Evolutionary conservation across 257 asterid genomes (phyloP), one percentile per base, ranked within the genome.

Genomic region (Leonotis leonurus): DNA sequence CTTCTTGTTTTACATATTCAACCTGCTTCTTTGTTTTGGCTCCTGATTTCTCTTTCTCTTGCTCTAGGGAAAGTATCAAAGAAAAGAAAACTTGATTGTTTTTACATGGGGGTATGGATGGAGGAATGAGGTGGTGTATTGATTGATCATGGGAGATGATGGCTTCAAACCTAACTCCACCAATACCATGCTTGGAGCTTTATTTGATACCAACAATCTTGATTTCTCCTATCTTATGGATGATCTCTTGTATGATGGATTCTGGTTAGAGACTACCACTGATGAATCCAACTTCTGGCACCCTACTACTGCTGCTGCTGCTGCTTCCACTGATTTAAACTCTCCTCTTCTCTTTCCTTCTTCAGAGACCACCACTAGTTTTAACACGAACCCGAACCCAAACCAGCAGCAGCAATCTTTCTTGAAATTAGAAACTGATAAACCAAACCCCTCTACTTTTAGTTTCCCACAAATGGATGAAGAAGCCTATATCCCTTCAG

Each of bases 171-270:
- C 77, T 35, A 75, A 76, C 30, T 51, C 71, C 77, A 74, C 77
- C 29, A 75, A 76, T 26, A 56, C 71, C 77, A 74, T 74, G 72
- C 57, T 65, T 36, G 73, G 32, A 61, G 12, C 75, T 62, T 73
- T 77, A 29, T 62, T 78, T 16, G 83, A 78, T n/a, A n/a, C n/a
- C 57, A 11, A 36, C 65, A 6, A 62, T 5, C 46, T 78, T 43
- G 86, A 81, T 77, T 77, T 77, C 81, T 69, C 22, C n/a, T n/a
- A n/a, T 56, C 74, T 77, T 76, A 81, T 84, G 83, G 88, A 71
- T 66, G 84, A 87, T 51, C 77, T 84, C 80, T 74, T 87, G 62
- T 73, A 67, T 39, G 95, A 87, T 35, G 95, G 95, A 11, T 87
- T 82, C 90, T 82, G 94, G 95, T 73, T 87, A 85, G 88, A 85